Evolutionary conservation across 2,329 filamentous ascomycete genomes (phyloP).

Genomic region (Lasiodiplodia citricola): DNA sequence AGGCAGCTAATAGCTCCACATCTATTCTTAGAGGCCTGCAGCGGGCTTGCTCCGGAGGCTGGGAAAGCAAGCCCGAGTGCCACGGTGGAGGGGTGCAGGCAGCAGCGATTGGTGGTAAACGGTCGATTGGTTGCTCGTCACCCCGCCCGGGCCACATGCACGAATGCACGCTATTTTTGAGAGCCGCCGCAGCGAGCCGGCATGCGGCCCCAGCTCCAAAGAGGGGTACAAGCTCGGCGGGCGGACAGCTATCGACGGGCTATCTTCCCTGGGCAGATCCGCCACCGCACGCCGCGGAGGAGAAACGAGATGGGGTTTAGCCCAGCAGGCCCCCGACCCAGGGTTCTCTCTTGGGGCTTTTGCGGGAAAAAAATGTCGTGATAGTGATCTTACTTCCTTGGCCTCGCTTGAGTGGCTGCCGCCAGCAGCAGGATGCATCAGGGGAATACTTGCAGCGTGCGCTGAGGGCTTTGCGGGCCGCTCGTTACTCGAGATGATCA

Average conservation of each 20-base stretch:
- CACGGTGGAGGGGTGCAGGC: slow-evolving; percentile 33
- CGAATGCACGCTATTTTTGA: slow-evolving; percentile 43
- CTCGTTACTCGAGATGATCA: slow-evolving; percentile 42
- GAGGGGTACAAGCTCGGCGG: slow-evolving; percentile 20
- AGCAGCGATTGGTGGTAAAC: slow-evolving; percentile 39
- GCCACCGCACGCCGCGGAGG: slow-evolving; percentile 22
- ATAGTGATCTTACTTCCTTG: slow-evolving; percentile 22
- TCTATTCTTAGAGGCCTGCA: slow-evolving; percentile 54
- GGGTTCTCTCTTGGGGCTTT: slow-evolving; percentile 3
- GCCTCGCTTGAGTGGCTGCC: slow-evolving; percentile 15
- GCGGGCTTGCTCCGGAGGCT: slow-evolving; percentile 37
- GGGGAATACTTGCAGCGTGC: slow-evolving; percentile 45
- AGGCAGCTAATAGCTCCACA: slow-evolving; percentile 47
- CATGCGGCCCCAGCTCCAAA: slow-evolving; percentile 26
- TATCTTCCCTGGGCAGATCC: slow-evolving; percentile 26
- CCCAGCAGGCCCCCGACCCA: background rate
- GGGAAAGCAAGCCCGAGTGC: slow-evolving; percentile 32
- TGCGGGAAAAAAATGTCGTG: slow-evolving; percentile 25
- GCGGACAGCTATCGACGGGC: slow-evolving; percentile 26
- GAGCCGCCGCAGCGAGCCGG: slow-evolving; percentile 39
- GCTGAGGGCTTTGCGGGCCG: slow-evolving; percentile 45
- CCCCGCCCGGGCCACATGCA: slow-evolving; percentile 19
- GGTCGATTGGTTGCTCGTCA: slow-evolving; percentile 24
- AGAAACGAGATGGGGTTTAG: slow-evolving; percentile 19
- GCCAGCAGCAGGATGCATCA: slow-evolving; percentile 25